A percentile compares a stretch with the other conserved stretches of the same genome.
Conservation (phyloP, 106 monocot genomes). For the Platanthera guangdongensis region DNA sequence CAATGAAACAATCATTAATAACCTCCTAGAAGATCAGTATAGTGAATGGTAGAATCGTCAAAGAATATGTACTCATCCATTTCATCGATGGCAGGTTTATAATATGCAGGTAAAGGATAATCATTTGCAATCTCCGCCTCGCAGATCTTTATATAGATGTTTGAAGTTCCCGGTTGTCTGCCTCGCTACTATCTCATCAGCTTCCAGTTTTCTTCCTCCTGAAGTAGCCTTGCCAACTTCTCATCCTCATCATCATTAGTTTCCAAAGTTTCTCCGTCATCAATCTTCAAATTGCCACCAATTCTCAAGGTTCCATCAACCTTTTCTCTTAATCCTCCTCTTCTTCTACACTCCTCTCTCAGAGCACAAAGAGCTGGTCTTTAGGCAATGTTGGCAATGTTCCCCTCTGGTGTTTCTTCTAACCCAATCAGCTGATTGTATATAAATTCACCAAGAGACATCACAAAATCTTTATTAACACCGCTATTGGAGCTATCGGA, state of each 20-base stretch:
- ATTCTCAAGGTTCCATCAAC: conserved; percentile 19
- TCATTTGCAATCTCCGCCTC: conserved; percentile 96
- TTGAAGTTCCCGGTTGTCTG: conserved; percentile 21
- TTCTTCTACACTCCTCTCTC: too few relatives aligned
- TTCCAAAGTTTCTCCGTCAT: conserved; percentile 28
- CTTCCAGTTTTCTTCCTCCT: conserved; percentile 92
- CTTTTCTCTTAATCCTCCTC: conserved; percentile 3
- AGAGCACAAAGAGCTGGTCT: too few relatives aligned
- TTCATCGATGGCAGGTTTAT: conserved; percentile 68
- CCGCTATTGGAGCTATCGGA: conserved; percentile 36
- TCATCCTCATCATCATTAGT: conserved; percentile 69
- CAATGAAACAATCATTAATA: conserved; percentile 75
- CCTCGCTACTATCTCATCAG: conserved; percentile 34
- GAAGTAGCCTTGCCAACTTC: conserved; percentile 76
- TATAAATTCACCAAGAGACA: too few relatives aligned
- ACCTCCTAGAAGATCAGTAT: conserved; percentile 75
- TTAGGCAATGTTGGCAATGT: too few relatives aligned
- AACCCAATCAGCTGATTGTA: too few relatives aligned
- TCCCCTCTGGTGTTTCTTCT: too few relatives aligned
- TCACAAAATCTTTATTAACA: conserved; percentile 63
- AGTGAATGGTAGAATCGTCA: conserved; percentile 46
- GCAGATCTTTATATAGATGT: conserved; percentile 84
- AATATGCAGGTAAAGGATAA: conserved; percentile 91
- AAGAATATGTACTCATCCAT: conserved; percentile 87
- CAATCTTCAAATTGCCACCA: conserved; percentile 30